Base-by-base conservation (phyloP, 2,329 filamentous ascomycete species). In the Aspergillus arachidicola region DNA sequence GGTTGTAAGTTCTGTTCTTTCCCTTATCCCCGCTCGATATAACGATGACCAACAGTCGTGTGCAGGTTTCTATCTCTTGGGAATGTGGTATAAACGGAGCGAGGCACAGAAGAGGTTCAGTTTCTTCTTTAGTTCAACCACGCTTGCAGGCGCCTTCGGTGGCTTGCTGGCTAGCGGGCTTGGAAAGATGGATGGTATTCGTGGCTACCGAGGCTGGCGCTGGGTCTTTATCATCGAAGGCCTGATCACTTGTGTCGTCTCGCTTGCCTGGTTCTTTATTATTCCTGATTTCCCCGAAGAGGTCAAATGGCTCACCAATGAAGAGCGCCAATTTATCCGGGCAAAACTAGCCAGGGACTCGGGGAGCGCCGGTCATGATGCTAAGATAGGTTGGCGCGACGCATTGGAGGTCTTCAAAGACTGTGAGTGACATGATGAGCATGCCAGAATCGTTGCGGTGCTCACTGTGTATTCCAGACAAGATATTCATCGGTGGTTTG, bases 81-180 rank as follows among this genome's bases (percentile, higher is more conserved):
- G 91, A 62, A 94, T 94, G 89, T 80, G 78, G 93, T 99, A 98
- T 72, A 89, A 89, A 63, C 88, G 94, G 64, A 83, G 83, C 50
- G 95, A 98, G 79, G 93, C 94, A 2, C 94, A 98, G 79, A 92
- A 93, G 72, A 89, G 95, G 34, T 97, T 94, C 80, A 91, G 89
- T 19, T 94, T 98, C 82, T 98, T 98, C 84, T 98, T 98, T 83
- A 89, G 87, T 72, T 92, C 84, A 6, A 86, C 87, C 2, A 86
- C 85, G 0, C 79, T 87, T 1, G 86, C 87, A 2, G 86, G 87
- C 50, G 86, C 87, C 1, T 89, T 89, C 64, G 86, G 87, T 56
- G 87, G 87, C 23, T 79, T 89, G 11, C 77, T 89, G 19, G 87
- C 87, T 2, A 84, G 83, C 38, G 87, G 82, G 23, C 84, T 89